Conservation (phyloP, 2,329 filamentous ascomycete species). For the Nakataea oryzae region DNA sequence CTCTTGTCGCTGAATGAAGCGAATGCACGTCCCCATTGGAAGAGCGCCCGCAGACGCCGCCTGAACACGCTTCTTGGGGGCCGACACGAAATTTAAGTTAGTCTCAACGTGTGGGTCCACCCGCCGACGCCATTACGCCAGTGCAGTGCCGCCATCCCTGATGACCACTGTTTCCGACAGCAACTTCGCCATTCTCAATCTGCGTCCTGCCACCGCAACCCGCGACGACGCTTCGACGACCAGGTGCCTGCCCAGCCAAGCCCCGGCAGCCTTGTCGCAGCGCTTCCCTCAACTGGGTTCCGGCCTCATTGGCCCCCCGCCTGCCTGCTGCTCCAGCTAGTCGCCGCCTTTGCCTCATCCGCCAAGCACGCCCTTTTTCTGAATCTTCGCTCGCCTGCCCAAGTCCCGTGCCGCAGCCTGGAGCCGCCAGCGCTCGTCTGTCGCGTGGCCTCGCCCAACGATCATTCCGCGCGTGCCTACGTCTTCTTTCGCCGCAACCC, state of each 20-base stretch:
- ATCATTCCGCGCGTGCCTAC: constrained; percentile 1
- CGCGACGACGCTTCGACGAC: neutral
- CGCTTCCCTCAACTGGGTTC: neutral
- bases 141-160: constrained; percentile 1
- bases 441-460: neutral
- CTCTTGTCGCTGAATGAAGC: neutral
- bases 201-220: neutral
- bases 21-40: neutral
- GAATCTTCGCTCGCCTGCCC: neutral
- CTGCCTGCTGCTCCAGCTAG: neutral
- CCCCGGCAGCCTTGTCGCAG: neutral
- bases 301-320: neutral
- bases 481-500: neutral
- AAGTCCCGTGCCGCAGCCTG: neutral
- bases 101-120: neutral
- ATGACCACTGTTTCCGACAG: constrained; percentile 1
- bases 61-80: neutral
- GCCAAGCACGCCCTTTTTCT: neutral
- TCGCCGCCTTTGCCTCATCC: neutral
- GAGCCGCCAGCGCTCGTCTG: neutral
- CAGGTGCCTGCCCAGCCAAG: neutral
- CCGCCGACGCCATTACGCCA: constrained; percentile 1
- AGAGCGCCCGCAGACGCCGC: neutral
- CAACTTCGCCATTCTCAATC: neutral
- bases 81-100: neutral